Percentiles rank a stretch among this genome's conserved stretches.
These are phyloP conservation scores for Neurospora tetrasperma DNA, from an alignment of 495 filamentous ascomycete species.

Conservation along the genomic window DNA sequence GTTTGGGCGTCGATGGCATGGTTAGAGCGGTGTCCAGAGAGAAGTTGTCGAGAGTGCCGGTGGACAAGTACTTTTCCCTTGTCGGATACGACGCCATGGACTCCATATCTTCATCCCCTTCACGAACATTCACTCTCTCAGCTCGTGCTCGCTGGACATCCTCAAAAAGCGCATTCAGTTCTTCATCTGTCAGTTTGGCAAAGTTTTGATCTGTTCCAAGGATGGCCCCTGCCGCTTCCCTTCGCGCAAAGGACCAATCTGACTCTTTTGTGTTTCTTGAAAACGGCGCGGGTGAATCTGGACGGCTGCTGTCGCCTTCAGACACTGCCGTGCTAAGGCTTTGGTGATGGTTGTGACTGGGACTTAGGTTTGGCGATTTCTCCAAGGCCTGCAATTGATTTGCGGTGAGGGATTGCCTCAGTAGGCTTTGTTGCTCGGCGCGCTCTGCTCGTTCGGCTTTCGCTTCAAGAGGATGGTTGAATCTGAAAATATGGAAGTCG, in stretches of 20 bases:
- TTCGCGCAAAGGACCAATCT: constrained; percentile 90
- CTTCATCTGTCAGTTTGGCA: constrained; percentile 78
- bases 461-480: constrained; percentile 96
- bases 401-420: constrained; percentile 80
- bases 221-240: constrained; percentile 84
- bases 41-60: constrained; percentile 91
- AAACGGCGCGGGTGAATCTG: constrained; percentile 68
- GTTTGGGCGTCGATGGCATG: constrained; percentile 82
- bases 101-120: constrained; percentile 80
- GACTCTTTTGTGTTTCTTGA: constrained; percentile 63
- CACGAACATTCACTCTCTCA: constrained; percentile 62
- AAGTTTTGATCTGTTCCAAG: constrained; percentile 91
- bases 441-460: constrained; percentile 78
- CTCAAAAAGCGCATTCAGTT: constrained; percentile 88
- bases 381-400: constrained; percentile 55
- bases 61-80: constrained; percentile 93
- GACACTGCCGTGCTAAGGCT: constrained; percentile 61
- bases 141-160: constrained; percentile 85
- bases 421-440: constrained; percentile 49
- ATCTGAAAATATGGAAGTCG: constrained; percentile 98
- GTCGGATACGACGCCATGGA: constrained; percentile 80
- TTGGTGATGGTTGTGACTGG: constrained; percentile 65
- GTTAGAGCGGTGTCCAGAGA: constrained; percentile 91
- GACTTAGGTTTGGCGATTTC: constrained; percentile 44
- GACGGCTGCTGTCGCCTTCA: constrained; percentile 54